Evolutionary conservation across 1,284 basidiomycete species (phyloP), one percentile per base, ranked within the genome.

Genomic region (Cutaneotrichosporon arboriforme): DNA sequence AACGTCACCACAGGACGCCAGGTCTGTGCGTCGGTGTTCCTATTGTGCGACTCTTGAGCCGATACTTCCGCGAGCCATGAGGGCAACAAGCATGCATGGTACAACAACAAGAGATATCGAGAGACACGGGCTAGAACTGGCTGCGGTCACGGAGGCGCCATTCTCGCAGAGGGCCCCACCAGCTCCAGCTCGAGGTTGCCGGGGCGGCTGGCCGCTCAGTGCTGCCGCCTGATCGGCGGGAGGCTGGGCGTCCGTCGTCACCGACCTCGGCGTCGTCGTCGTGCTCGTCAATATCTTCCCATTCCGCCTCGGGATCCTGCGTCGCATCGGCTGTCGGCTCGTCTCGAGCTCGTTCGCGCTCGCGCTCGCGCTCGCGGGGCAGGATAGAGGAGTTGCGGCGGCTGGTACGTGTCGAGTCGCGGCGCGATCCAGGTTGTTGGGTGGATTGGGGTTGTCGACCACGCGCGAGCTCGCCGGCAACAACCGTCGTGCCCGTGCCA

Each of bases 81-180:
- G 15, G 17, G 8, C 17, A 22, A 21, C 44, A 46, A 8, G 34
- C 18, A 41, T 26, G 48, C 26, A 42, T 44, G 12, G 31, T 49
- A 49, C 46, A 49, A 49, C 46, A 46, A 35, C 4, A 18, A 22
- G 21, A 8, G 13, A 33, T n/a, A n/a, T n/a, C 18, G 17, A 22
- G 36, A 35, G 10, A 7, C 14, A 40, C 10, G 22, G 7, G 10
- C 35, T 38, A 66, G 46, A 60, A 67, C 31, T 48, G 47, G 36
- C 54, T 61, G 18, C 67, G 54, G 53, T 73, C 69, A 14, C 58
- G 55, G 41, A 70, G 59, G 34, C 71, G 51, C 66, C 67, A 73
- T 33, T 75, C 67, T 33, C 61, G 65, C 39, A 75, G 51, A 33
- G 73, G 73, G 14, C 73, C 73, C 70, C 72, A 72, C 73, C 73